Conservation (phyloP, 768 basidiomycete genomes). For the Trametes villosa region DNA sequence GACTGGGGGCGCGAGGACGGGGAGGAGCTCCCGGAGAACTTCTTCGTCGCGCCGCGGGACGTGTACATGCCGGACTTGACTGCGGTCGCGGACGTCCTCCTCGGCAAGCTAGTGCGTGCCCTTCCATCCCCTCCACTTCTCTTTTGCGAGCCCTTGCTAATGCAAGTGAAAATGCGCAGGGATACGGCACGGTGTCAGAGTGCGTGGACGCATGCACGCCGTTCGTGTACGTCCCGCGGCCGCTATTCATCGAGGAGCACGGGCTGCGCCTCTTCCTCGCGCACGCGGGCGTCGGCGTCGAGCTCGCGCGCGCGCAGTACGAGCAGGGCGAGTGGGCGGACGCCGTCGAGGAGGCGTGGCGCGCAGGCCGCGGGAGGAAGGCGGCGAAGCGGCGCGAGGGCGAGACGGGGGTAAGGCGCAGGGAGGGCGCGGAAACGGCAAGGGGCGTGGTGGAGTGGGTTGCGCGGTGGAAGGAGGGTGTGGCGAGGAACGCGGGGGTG, state of each 20-base stretch:
- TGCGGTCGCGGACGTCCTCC: slow-evolving; percentile 70
- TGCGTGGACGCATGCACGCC: slow-evolving; percentile 78
- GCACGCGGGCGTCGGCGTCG: slow-evolving; percentile 68
- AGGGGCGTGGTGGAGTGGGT: slow-evolving; percentile 56
- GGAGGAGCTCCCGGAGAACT: slow-evolving; percentile 60
- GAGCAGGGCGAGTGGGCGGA: slow-evolving; percentile 76
- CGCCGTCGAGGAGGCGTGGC: slow-evolving; percentile 62
- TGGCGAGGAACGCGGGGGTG: background rate
- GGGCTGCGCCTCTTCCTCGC: slow-evolving; percentile 69
- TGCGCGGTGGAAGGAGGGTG: slow-evolving; percentile 31
- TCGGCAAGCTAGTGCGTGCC: slow-evolving; percentile 78
- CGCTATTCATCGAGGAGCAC: slow-evolving; percentile 81
- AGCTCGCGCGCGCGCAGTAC: slow-evolving; percentile 65
- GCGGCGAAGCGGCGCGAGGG: slow-evolving; percentile 49
- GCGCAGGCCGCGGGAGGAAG: slow-evolving; percentile 51
- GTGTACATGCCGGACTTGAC: slow-evolving; percentile 86
- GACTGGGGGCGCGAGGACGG: slow-evolving; percentile 35
- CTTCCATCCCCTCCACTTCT: too few relatives aligned
- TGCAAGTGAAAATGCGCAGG: slow-evolving; percentile 43
- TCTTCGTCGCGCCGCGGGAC: slow-evolving; percentile 76
- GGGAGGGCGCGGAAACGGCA: slow-evolving; percentile 53
- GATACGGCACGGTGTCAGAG: slow-evolving; percentile 83
- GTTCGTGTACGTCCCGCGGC: slow-evolving; percentile 80
- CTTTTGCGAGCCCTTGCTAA: background rate
- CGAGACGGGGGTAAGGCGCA: slow-evolving; percentile 45